These are phyloP conservation scores for Ormosia semicastrata DNA, from an alignment of 306 rosid genomes.

Conservation along the genomic window DNA sequence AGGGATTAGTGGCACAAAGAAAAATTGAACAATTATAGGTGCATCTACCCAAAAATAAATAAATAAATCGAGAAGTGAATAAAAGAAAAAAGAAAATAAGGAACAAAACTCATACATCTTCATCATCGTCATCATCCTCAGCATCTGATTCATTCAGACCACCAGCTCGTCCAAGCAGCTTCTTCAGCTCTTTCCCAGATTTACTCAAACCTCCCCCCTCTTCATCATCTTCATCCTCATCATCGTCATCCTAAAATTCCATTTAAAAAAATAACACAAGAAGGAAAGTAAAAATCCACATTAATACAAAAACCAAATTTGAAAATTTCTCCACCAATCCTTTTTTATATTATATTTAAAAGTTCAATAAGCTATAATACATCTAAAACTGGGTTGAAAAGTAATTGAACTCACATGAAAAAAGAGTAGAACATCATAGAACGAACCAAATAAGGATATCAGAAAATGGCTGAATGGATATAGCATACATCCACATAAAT, in stretches of 20 bases:
- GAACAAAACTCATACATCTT: conserved; percentile 40
- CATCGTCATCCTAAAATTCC: conserved; percentile 71
- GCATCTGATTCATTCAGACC: conserved; percentile 84
- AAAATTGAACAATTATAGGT: not conserved
- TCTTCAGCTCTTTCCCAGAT: conserved; percentile 95
- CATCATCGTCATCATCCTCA: conserved; percentile 78
- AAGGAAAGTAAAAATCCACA: not conserved
- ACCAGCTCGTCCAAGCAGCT: conserved; percentile 70
- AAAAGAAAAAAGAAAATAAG: conserved; percentile 2
- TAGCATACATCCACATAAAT: not conserved
- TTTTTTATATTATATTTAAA: not conserved
- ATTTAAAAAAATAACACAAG: conserved; percentile 9
- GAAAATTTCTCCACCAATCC: not conserved
- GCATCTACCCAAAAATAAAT: not conserved
- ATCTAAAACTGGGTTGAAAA: not conserved
- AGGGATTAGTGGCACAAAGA: not conserved
- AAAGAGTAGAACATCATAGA: not conserved
- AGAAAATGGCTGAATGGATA: conserved; percentile 1
- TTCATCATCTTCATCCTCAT: conserved; percentile 79
- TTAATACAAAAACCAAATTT: conserved; percentile 8
- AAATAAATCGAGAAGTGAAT: not conserved
- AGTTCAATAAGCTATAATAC: conserved; percentile 2
- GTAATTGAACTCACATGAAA: not conserved
- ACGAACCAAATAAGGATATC: not conserved
- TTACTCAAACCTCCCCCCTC: conserved; percentile 88